Base-by-base conservation (phyloP, 441 rosid species). In the Pelargonium cotyledonis region DNA sequence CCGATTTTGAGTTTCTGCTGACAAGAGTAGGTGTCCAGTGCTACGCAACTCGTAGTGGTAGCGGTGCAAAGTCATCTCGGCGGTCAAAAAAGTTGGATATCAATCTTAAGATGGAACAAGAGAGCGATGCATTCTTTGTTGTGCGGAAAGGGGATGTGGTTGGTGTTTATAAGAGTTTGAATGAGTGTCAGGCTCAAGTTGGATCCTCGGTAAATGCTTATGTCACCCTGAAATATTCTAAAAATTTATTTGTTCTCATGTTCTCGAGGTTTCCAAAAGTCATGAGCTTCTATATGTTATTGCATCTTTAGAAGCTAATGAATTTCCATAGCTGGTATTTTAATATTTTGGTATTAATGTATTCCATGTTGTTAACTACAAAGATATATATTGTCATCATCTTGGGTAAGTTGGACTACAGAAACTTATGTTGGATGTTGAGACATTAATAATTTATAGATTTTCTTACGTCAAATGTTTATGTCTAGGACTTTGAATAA, bases 111-210 rank as follows among this genome's bases (percentile, higher is more conserved):
- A 76, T 73, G 73, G 90, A 82, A n/a, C 72, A 78, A 51, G 92
- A 87, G 60, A 88, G 85, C 16, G 87, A 88, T 68, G 84, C 86
- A 12, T 88, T 91, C 81, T 91, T 82, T 60, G 87, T 94, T 23
- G 94, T 94, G 70, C 73, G 99, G 80, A 94, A 94, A 78, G 97
- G 97, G 73, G 92, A 91, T 65, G 61, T 86, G 49, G 87, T 89
- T 69, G 96, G 96, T 46, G 83, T 91, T 68, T 91, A 87, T 70
- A 84, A 81, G 75, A 88, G 75, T 66, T 78, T 91, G 53, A 64
- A 64, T 53, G 95, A 89, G 68, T 91, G 97, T 71, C 92, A 82
- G 71, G 86, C 92, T 73, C 99, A 94, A 85, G 84, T 84, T 73
- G 96, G 97, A 71, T 85, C 87, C 26, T 91, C 96, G 77, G 99